Evolutionary conservation across 352 stramenopile species (phyloP).

Genomic region (Phytophthora hibernalis): DNA sequence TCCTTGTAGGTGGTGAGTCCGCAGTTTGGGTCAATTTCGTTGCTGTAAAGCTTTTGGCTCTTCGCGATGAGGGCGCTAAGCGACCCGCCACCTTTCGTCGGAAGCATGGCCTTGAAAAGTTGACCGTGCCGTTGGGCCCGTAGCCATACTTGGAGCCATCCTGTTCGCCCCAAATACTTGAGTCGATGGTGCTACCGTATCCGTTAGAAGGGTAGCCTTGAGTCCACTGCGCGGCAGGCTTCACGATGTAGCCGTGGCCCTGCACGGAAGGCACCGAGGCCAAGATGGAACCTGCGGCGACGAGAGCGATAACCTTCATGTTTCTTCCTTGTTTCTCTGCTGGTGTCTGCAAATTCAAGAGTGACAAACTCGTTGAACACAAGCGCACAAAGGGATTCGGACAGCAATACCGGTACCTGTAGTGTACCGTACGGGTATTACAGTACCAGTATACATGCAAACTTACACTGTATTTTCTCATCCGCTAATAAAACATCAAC

Average conservation of each 20-base stretch:
- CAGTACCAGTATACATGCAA: too few relatives aligned
- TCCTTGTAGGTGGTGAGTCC: constrained; percentile 51
- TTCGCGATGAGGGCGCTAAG: constrained; percentile 52
- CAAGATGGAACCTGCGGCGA: constrained; percentile 33
- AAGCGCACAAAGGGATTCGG: not conserved
- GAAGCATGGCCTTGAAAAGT: constrained; percentile 45
- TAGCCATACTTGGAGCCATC: constrained; percentile 57
- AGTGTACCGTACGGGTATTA: too few relatives aligned
- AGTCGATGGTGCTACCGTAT: constrained; percentile 56
- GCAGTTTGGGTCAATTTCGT: constrained; percentile 40
- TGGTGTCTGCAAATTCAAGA: constrained; percentile 32
- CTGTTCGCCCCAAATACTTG: constrained; percentile 37
- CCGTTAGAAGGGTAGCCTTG: constrained; percentile 53
- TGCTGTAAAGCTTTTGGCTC: constrained; percentile 53
- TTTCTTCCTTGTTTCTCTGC: constrained; percentile 13
- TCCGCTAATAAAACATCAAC: too few relatives aligned
- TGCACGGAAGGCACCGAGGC: constrained; percentile 23
- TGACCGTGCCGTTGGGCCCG: constrained; percentile 38
- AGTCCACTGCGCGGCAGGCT: constrained; percentile 47
- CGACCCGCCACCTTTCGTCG: constrained; percentile 43
- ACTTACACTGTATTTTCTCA: too few relatives aligned
- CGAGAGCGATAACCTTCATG: constrained; percentile 40
- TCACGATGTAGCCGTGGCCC: constrained; percentile 52
- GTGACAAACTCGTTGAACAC: constrained; percentile 1
- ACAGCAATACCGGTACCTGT: not conserved